phyloP scores from a whole-genome alignment of 306 rosid species.

The Albizia julibrissin region DNA sequence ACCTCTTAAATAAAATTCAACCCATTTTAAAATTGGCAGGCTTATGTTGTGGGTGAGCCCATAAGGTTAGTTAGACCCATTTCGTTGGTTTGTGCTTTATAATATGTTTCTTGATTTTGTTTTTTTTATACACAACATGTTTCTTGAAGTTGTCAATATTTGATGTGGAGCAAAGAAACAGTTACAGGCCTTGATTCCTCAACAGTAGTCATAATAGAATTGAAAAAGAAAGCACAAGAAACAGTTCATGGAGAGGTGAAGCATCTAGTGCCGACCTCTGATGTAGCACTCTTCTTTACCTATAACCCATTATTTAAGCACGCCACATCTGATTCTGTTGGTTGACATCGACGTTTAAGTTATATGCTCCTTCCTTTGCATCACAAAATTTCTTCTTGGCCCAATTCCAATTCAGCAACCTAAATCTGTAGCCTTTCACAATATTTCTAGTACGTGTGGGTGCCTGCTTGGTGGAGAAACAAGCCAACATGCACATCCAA shows the following conservation, averaged over 20 bases:
- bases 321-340: slow-evolving; percentile 9
- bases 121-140: too few species aligned
- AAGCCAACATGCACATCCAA: background rate
- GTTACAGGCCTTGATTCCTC: background rate
- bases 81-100: too few species aligned
- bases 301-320: background rate
- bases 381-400: background rate
- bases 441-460: background rate
- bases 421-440: background rate
- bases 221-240: background rate
- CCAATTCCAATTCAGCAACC: background rate
- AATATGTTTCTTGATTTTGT: too few species aligned
- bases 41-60: background rate
- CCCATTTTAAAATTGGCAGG: too few species aligned
- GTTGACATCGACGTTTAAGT: background rate
- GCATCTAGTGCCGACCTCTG: background rate
- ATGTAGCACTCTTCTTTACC: background rate
- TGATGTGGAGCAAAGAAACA: background rate
- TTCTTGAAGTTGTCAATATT: too few species aligned
- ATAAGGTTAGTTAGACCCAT: background rate
- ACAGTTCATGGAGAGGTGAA: background rate
- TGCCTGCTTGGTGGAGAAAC: background rate
- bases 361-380: background rate
- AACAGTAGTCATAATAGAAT: background rate
- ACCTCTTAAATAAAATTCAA: too few species aligned